These are phyloP conservation scores for Wickerhamomyces bovis DNA, from an alignment of 805 yeast species.

Conservation along the genomic window DNA sequence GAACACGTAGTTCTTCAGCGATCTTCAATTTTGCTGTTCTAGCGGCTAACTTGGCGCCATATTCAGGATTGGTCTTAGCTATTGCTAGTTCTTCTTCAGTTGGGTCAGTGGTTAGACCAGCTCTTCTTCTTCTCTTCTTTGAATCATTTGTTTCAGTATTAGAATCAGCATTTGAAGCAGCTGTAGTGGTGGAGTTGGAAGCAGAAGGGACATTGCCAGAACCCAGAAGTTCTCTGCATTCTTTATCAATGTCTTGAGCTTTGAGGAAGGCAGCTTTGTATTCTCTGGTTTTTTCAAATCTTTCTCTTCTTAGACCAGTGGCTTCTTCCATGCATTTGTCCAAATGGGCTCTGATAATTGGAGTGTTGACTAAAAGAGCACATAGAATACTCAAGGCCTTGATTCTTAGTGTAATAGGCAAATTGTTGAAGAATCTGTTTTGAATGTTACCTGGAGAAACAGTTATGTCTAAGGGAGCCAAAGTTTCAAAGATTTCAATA, in stretches of 20 bases:
- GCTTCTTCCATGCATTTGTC: conserved; percentile 66
- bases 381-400: conserved; percentile 55
- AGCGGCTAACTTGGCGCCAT: conserved; percentile 37
- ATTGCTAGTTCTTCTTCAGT: conserved; percentile 31
- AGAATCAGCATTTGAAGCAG: not conserved
- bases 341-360: conserved; percentile 52
- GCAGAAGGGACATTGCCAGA: conserved; percentile 4
- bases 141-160: conserved; percentile 15
- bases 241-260: conserved; percentile 41
- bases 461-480: conserved; percentile 51
- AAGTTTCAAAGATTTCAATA: conserved; percentile 39
- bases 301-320: conserved; percentile 54
- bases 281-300: conserved; percentile 61
- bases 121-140: conserved; percentile 26
- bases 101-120: conserved; percentile 30
- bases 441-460: conserved; percentile 44
- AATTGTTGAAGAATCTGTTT: conserved; percentile 45
- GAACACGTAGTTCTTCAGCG: conserved; percentile 41
- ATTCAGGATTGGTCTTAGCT: conserved; percentile 36
- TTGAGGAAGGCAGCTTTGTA: conserved; percentile 46
- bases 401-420: conserved; percentile 50
- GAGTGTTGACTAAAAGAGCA: conserved; percentile 54
- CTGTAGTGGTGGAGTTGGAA: conserved; percentile 16
- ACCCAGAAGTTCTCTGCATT: conserved; percentile 28
- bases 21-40: conserved; percentile 32